phyloP scores from a whole-genome alignment of 2,329 filamentous ascomycete species.

The Aspergillus fumigatiaffinis region DNA sequence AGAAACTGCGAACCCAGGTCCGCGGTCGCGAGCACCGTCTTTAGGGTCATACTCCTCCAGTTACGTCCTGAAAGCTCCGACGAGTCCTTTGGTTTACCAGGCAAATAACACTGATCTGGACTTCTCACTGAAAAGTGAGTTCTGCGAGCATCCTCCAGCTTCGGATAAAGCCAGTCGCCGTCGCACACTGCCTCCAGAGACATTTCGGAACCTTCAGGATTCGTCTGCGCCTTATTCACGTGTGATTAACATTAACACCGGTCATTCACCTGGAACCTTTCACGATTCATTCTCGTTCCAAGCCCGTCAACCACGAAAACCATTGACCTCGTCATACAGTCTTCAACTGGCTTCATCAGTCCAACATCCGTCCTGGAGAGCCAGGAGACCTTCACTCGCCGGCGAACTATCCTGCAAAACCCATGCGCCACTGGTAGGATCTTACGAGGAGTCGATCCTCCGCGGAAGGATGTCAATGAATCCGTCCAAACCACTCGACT shows the following conservation, averaged over 20 bases:
- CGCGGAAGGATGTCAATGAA: slow-evolving; percentile 95
- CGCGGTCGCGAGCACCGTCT: slow-evolving; percentile 52
- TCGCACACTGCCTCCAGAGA: slow-evolving; percentile 66
- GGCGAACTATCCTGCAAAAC: slow-evolving; percentile 74
- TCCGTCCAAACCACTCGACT: slow-evolving; percentile 86
- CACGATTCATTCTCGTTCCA: slow-evolving; percentile 65
- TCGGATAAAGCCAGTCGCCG: slow-evolving; percentile 55
- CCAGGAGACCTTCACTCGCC: slow-evolving; percentile 64
- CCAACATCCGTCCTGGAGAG: slow-evolving; percentile 36
- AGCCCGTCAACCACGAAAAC: slow-evolving; percentile 73
- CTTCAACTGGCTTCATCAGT: slow-evolving; percentile 47
- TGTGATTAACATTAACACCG: slow-evolving; percentile 42
- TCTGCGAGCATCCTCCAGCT: slow-evolving; percentile 47
- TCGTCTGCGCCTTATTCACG: slow-evolving; percentile 34
- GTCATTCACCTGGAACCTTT: slow-evolving; percentile 49
- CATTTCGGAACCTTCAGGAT: slow-evolving; percentile 49
- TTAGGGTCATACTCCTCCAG: slow-evolving; percentile 70
- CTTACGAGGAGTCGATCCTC: slow-evolving; percentile 95
- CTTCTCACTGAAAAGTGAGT: slow-evolving; percentile 52
- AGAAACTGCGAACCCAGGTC: slow-evolving; percentile 10
- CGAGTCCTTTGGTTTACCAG: slow-evolving; percentile 86
- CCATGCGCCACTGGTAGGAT: slow-evolving; percentile 93
- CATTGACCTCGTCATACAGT: slow-evolving; percentile 60
- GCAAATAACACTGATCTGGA: slow-evolving; percentile 78
- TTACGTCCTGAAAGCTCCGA: slow-evolving; percentile 82